Base-by-base conservation (phyloP, 306 rosid species). In the Lagenaria siceraria region DNA sequence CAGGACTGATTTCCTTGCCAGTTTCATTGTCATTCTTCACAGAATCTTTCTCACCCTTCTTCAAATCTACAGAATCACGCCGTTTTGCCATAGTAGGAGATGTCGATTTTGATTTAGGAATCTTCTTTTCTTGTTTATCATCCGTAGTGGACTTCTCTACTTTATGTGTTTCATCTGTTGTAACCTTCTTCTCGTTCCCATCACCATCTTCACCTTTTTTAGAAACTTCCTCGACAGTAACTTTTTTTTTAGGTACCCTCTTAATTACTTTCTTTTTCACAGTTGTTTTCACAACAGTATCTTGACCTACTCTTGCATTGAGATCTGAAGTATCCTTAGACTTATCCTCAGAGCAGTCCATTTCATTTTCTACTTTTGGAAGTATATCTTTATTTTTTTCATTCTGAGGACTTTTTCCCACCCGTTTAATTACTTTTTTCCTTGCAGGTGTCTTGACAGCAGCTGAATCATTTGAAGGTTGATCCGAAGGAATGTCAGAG, bases 201-300 rank as follows among this genome's bases (percentile, higher is more conserved):
- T 81, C 88, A 66, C 62, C 85, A 31, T 46, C 87, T 66, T 77
- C 86, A 78, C 84, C 79, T 38, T 73, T 62, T 29, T 81, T 88
- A 78, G 88, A 55, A 71, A 58, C 84, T 74, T 53, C 87, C 72
- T 86, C 55, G 35, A 36, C 84, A 82, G 87, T 63, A 12, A 84
- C 91, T 80, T 96, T 95, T 80, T 78, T 89, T 78, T 92, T 96
- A 27, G 96, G 88, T 22, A 96, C 88, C 81, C 95, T 90, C 83
- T 87, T 96, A 78, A 96, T 92, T 18, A 96, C 78, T 88, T 96
- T 96, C 90, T 82, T 95, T 89, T 87, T 92, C 31, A 87, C 90
- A 22, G 78, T 77, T 69, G 89, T 82, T 84, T 92, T 96, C 18
- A 29, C 86, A 75, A 82, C n/a, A 56, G 85, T 43, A 81, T 76